A percentile compares a stretch with the other conserved stretches of the same genome.
phyloP scores from a whole-genome alignment of 2,329 filamentous ascomycete genomes.

The Penicillium sp. region DNA sequence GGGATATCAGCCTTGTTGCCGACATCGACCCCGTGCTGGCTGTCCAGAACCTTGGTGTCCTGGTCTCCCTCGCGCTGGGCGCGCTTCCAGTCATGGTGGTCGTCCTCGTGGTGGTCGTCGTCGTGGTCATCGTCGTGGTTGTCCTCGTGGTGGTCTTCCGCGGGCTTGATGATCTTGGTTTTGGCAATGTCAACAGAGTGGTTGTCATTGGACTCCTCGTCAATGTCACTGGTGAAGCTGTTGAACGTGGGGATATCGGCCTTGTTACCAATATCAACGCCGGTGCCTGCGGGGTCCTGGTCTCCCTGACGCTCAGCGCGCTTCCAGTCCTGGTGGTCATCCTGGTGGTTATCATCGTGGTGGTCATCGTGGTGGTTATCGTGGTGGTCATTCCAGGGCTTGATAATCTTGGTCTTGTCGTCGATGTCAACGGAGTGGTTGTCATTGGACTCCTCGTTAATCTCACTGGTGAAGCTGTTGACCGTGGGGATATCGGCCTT shows the following conservation, averaged over 20 bases:
- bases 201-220: constrained; percentile 14
- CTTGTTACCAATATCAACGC: constrained; percentile 25
- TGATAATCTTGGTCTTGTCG: background rate
- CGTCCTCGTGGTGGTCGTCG: too few species aligned
- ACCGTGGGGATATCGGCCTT: constrained; percentile 10
- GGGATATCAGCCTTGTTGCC: constrained; percentile 16
- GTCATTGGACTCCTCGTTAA: constrained; percentile 28
- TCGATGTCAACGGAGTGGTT: constrained; percentile 31
- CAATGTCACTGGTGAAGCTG: constrained; percentile 14
- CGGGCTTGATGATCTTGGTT: background rate
- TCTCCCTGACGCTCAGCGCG: too few species aligned
- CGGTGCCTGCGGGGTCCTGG: too few species aligned
- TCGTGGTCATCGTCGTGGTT: too few species aligned
- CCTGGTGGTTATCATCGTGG: too few species aligned
- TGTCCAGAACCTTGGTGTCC: too few species aligned
- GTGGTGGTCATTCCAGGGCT: background rate
- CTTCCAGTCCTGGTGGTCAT: too few species aligned
- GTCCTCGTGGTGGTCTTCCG: too few species aligned
- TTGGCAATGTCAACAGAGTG: constrained; percentile 12
- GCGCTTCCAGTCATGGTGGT: background rate
- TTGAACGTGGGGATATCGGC: constrained; percentile 15
- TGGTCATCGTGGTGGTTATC: too few species aligned
- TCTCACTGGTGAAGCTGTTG: constrained; percentile 20
- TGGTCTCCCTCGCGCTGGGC: background rate
- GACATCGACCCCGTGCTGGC: too few species aligned